Evolutionary conservation across 768 basidiomycete species (phyloP).

Genomic region (Pisolithus orientalis): DNA sequence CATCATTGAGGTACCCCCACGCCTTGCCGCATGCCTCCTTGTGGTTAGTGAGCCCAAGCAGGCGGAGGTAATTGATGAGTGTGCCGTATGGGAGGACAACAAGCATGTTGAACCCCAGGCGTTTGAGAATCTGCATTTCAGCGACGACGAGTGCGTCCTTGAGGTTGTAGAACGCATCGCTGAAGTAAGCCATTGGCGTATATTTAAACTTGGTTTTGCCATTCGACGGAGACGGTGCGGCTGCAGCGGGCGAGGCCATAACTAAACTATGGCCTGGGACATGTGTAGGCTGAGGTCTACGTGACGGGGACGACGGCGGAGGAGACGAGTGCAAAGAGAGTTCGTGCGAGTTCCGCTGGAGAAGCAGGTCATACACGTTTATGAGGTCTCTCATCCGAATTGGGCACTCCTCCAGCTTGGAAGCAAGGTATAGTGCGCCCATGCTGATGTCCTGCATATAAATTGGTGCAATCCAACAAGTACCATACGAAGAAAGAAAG

Average conservation of each 20-base stretch:
- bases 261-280: not conserved
- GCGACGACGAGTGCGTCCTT: constrained; percentile 91
- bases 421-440: constrained; percentile 83
- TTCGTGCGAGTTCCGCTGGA: constrained; percentile 63
- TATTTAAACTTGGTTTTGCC: constrained; percentile 50
- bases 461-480: constrained; percentile 5
- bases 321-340: constrained; percentile 17
- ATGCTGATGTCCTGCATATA: constrained; percentile 70
- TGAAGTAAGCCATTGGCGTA: constrained; percentile 84
- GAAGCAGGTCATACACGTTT: constrained; percentile 86
- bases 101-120: constrained; percentile 91
- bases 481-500: constrained; percentile 4
- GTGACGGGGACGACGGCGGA: not conserved
- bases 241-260: not conserved
- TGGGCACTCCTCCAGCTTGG: constrained; percentile 90
- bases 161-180: constrained; percentile 84
- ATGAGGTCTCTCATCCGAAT: constrained; percentile 90
- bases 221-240: constrained; percentile 5
- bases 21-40: constrained; percentile 66
- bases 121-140: constrained; percentile 97
- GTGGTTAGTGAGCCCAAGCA: constrained; percentile 78
- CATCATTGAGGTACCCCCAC: constrained; percentile 96
- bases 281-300: not conserved
- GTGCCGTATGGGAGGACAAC: constrained; percentile 92
- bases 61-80: constrained; percentile 87